A percentile compares a stretch with the other conserved stretches of the same genome.
Conservation (phyloP, 2,329 filamentous ascomycete species). For the Cladosporium sphaerospermum region DNA sequence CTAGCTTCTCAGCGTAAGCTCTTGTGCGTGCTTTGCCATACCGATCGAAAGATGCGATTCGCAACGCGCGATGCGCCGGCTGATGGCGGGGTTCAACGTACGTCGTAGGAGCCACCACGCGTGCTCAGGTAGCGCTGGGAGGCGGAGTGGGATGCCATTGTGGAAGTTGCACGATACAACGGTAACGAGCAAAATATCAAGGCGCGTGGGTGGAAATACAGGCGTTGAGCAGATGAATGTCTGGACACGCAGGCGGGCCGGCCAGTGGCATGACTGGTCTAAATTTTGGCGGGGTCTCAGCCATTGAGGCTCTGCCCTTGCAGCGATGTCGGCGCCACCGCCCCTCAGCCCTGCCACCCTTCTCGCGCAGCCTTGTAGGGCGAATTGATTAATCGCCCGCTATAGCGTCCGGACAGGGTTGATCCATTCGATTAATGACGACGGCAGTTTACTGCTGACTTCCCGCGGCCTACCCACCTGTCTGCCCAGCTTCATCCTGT, state of each 20-base stretch:
- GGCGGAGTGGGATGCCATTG: constrained; percentile 35
- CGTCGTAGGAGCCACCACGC: constrained; percentile 56
- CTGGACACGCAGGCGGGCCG: too few relatives aligned
- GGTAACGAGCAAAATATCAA: not conserved
- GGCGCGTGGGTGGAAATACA: too few relatives aligned
- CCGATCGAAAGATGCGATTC: not conserved
- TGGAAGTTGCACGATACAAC: not conserved
- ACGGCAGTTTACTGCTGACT: too few relatives aligned
- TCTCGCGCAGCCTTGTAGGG: not conserved
- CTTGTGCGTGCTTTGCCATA: constrained; percentile 13
- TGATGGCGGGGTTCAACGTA: constrained; percentile 31
- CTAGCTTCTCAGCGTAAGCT: constrained; percentile 27
- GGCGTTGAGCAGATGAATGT: too few relatives aligned
- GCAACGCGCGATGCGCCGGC: not conserved
- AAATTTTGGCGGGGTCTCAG: not conserved
- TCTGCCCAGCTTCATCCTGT: too few relatives aligned
- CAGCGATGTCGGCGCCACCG: not conserved
- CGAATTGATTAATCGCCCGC: not conserved
- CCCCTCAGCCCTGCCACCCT: not conserved
- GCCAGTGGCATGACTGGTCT: not conserved
- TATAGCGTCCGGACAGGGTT: too few relatives aligned
- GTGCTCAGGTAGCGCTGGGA: constrained; percentile 60
- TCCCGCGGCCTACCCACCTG: too few relatives aligned
- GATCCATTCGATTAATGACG: too few relatives aligned
- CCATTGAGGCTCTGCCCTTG: not conserved